Evolutionary conservation across 495 filamentous ascomycete genomes (phyloP).

Genomic region (Neurospora sublineolata): DNA sequence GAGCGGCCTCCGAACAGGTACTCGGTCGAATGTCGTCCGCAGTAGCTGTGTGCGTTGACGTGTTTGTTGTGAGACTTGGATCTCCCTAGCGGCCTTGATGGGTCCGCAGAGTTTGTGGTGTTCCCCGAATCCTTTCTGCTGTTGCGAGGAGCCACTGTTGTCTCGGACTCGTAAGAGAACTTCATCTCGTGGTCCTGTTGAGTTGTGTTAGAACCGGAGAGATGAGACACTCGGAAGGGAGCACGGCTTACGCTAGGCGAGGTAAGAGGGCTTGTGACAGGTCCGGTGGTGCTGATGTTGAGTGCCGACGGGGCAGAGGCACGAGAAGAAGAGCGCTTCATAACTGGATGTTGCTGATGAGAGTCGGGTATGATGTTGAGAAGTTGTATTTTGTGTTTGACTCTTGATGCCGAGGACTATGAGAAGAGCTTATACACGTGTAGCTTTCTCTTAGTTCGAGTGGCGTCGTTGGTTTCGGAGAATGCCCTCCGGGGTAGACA

Average conservation of each 20-base stretch:
- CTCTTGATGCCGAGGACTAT: not conserved
- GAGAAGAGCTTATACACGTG: not conserved
- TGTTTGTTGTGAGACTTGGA: slow-evolving; percentile 1
- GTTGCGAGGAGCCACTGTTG: not conserved
- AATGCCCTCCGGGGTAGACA: slow-evolving; percentile 7
- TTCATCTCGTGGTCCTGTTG: not conserved
- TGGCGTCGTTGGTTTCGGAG: not conserved
- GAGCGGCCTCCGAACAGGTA: slow-evolving; percentile 20
- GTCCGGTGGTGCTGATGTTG: not conserved
- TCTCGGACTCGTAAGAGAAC: slow-evolving; percentile 7
- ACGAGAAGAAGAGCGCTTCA: slow-evolving; percentile 1
- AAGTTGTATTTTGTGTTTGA: not conserved
- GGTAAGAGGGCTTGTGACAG: not conserved
- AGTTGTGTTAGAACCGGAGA: not conserved
- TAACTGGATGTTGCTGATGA: not conserved
- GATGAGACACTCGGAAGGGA: not conserved
- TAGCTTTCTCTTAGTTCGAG: not conserved
- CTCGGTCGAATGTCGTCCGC: slow-evolving; percentile 24
- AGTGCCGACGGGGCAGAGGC: slow-evolving; percentile 2
- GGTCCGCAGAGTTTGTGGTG: not conserved
- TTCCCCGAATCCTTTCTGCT: slow-evolving; percentile 7
- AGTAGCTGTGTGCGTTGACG: slow-evolving; percentile 26
- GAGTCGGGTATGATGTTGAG: not conserved
- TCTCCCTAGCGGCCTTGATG: not conserved
- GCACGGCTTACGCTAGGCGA: slow-evolving; percentile 1